Percentiles rank a stretch among this genome's conserved stretches.
These are phyloP conservation scores for Trichoderma orchidacearum DNA, from an alignment of 495 filamentous ascomycete species.

Conservation along the genomic window DNA sequence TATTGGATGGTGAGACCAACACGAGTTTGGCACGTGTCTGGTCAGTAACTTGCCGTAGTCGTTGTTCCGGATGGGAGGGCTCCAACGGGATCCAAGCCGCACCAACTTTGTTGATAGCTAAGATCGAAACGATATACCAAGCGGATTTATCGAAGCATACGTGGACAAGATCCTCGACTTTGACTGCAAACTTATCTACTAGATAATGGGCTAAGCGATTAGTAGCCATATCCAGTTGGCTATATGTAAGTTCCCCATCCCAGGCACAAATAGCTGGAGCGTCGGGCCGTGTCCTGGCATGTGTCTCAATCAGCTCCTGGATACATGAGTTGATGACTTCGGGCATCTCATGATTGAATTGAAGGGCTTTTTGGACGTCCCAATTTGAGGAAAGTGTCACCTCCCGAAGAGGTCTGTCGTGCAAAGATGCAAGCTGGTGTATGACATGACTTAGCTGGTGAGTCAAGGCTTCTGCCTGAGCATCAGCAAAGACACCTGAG, in stretches of 20 bases:
- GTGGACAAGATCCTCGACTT: slow-evolving; percentile 32
- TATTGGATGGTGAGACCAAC: neutral
- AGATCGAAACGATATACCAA: slow-evolving; percentile 27
- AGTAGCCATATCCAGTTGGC: slow-evolving; percentile 30
- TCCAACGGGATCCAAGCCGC: neutral
- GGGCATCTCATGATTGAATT: neutral
- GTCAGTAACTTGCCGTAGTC: slow-evolving; percentile 16
- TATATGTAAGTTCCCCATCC: slow-evolving; percentile 42
- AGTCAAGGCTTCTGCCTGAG: neutral
- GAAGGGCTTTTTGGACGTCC: neutral
- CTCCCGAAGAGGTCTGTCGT: neutral
- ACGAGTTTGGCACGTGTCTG: neutral
- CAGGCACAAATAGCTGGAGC: slow-evolving; percentile 20
- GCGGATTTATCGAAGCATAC: slow-evolving; percentile 31
- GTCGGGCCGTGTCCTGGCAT: slow-evolving; percentile 6
- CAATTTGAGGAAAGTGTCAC: neutral
- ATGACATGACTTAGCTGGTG: neutral
- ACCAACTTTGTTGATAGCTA: slow-evolving; percentile 16
- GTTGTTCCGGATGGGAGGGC: slow-evolving; percentile 27
- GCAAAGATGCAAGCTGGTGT: neutral
- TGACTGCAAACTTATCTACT: slow-evolving; percentile 25
- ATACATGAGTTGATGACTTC: slow-evolving; percentile 10
- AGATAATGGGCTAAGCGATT: slow-evolving; percentile 28
- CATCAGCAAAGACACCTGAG: neutral
- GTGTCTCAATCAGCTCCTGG: slow-evolving; percentile 11